Evolutionary conservation across 495 filamentous ascomycete genomes (phyloP), one percentile per base, ranked within the genome.

Genomic region (Parathielavia appendiculata): DNA sequence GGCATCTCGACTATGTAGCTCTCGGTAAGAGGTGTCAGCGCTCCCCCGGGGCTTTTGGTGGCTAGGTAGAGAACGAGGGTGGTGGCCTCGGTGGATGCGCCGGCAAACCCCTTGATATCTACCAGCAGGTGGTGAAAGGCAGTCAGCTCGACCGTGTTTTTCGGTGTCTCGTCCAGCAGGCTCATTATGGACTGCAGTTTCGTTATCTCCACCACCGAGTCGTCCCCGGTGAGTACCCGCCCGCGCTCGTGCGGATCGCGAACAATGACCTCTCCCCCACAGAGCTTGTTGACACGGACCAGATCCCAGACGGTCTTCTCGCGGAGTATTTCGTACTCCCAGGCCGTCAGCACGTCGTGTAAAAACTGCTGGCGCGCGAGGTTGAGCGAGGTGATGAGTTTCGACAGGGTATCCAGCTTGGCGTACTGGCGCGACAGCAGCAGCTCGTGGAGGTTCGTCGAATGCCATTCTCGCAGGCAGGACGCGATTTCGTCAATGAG

Each of bases 401-500:
- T 79, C 17, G 89, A 88, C 70, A 97, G 83, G 53, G 88, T 85
- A 60, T 95, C 90, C 38, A 97, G 79, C 51, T 85, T 77, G 39
- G 78, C 74, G 74, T 99, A 97, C 65, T 90, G 83, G 46, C 89
- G 80, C 41, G 81, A 82, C 13, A 99, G 81, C 2, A 97, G 77
- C n/a, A 97, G 75, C 71, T 96, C 92, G 71, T 97, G 95, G 44
- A 98, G 80, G 66, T 96, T 95, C 14, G 90, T 95, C 17, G 92
- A 93, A 71, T 99, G 92, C 93, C 93, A 99, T 77, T 99, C 93
- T 26, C 92, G 83, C 34, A 99, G 74, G 69, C 92, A 97, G 8
- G 90, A 95, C 17, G 92, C 91, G 68, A 97, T 97, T 68, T 99
- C 93, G 70, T 97, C 95, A 12, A 99, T 91, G 56, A 99, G 75